A percentile compares a stretch with the other conserved stretches of the same genome.
phyloP scores from a whole-genome alignment of 176 grass and related monocot genomes.

The Oryza nivara region DNA sequence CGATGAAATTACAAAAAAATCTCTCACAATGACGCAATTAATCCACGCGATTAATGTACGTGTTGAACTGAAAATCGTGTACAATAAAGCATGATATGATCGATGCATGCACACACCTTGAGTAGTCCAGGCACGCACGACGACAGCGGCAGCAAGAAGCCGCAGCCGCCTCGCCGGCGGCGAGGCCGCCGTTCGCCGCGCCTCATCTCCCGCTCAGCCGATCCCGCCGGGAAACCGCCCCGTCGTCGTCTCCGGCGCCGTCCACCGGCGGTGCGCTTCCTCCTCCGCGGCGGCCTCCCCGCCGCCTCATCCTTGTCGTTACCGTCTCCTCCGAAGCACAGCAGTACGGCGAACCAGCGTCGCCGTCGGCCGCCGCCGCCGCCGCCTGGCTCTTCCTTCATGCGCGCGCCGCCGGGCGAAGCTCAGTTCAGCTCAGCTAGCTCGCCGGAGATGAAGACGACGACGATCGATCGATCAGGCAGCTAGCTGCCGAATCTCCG shows the following conservation, averaged over 20 bases:
- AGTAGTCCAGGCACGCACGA: conserved; percentile 7
- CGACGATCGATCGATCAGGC: neutral
- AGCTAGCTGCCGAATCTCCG: neutral
- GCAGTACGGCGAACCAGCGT: neutral
- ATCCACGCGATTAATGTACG: neutral
- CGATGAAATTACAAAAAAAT: neutral
- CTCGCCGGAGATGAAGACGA: too few species aligned
- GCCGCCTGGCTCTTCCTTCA: neutral
- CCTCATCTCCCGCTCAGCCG: neutral
- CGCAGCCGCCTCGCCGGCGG: conserved; percentile 15
- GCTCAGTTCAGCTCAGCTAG: too few species aligned
- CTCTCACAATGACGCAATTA: neutral
- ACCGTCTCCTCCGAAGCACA: conserved; percentile 3
- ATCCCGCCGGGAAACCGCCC: neutral
- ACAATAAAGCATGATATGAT: too few species aligned
- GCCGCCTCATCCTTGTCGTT: neutral
- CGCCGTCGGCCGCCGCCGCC: neutral
- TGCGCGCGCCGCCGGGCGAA: neutral
- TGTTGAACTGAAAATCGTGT: too few species aligned
- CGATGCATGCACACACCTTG: neutral
- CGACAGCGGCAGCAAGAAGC: conserved; percentile 28
- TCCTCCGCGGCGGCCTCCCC: neutral
- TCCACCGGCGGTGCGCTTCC: conserved; percentile 34
- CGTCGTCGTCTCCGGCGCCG: neutral
- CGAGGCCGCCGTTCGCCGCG: neutral